phyloP scores from a whole-genome alignment of 1,139 yeast species.

The Suhomyces bolitotheri region DNA sequence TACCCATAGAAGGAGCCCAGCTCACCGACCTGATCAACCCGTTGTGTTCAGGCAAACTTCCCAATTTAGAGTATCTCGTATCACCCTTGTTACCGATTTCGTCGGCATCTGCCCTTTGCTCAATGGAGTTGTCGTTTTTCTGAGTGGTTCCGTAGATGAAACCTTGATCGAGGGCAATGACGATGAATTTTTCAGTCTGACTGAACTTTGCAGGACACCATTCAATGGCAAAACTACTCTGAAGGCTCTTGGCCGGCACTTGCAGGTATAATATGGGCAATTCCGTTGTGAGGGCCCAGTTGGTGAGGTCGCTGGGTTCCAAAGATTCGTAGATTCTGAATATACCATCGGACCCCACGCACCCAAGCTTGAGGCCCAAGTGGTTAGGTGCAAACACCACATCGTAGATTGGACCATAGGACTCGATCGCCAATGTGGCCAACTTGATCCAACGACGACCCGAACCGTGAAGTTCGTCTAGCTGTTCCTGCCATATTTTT shows the following conservation, averaged over 20 bases:
- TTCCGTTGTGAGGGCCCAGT: slow-evolving; percentile 80
- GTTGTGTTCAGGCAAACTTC: slow-evolving; percentile 69
- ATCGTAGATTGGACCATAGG: slow-evolving; percentile 87
- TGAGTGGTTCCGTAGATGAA: slow-evolving; percentile 61
- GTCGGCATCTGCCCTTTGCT: slow-evolving; percentile 34
- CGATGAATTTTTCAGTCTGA: slow-evolving; percentile 71
- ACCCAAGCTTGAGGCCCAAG: slow-evolving; percentile 77
- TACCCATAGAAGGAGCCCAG: slow-evolving; percentile 98
- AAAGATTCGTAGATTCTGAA: slow-evolving; percentile 83
- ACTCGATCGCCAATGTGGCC: slow-evolving; percentile 72
- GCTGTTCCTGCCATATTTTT: slow-evolving; percentile 87
- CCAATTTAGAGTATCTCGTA: slow-evolving; percentile 33
- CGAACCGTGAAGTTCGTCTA: slow-evolving; percentile 69
- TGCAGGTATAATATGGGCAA: slow-evolving; percentile 61
- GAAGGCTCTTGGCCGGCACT: slow-evolving; percentile 75
- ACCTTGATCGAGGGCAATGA: slow-evolving; percentile 86
- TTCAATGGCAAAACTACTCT: slow-evolving; percentile 80
- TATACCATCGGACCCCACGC: slow-evolving; percentile 89
- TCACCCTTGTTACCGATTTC: slow-evolving; percentile 18
- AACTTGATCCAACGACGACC: slow-evolving; percentile 82
- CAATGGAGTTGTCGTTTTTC: slow-evolving; percentile 21
- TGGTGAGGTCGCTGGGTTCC: slow-evolving; percentile 81
- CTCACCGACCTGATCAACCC: slow-evolving; percentile 86
- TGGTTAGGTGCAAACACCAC: slow-evolving; percentile 88
- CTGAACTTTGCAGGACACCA: slow-evolving; percentile 94